Evolutionary conservation across 208 protist species (phyloP), one percentile per base, ranked within the genome.

Genomic region (Acanthamoeba lenticulata): DNA sequence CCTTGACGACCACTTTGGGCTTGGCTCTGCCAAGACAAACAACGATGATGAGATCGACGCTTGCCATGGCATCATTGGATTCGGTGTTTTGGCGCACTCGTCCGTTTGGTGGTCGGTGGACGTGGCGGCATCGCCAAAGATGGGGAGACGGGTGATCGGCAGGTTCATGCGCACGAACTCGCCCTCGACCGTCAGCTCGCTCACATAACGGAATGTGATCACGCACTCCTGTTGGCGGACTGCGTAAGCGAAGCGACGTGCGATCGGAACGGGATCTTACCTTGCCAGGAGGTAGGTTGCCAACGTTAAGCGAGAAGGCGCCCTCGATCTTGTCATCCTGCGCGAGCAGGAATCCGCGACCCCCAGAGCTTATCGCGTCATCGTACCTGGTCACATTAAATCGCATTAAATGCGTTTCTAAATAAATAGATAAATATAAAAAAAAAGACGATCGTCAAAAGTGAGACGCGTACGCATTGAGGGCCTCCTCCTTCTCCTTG

Each of bases 141-240:
- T 74, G 34, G 92, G 81, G 6, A 72, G 89, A 42, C 95, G 86
- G 17, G 49, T 52, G 38, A 90, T 96, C 32, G 95, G 95, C 7
- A 96, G 65, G 2, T 89, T 9, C 19, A 96, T 92, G 24, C 55
- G 32, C 24, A 95, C 47, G 47, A 83, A 55, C 2, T 83, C 57
- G 45, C 72, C 77, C 13, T 95, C 88, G 0, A 95, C 21, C 24
- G 65, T 40, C 34, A 96, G 93, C 67, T 96, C 94, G 19, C 67
- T 74, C 34, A 96, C 42, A 62, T 95, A 96, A 13, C 57, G 95
- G 69, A 95, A 93, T 7, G 57, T 95, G 69, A 95, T 86, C 38
- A 83, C 21, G 19, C 90, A 62, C 24, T 40, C 52, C 60, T 67
- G 57, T 67, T 67, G 57, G 57, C 57, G 24, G 15, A 67, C 15